These are phyloP conservation scores for Cyberlindnera saturnus DNA, from an alignment of 805 yeast genomes.

Conservation along the genomic window DNA sequence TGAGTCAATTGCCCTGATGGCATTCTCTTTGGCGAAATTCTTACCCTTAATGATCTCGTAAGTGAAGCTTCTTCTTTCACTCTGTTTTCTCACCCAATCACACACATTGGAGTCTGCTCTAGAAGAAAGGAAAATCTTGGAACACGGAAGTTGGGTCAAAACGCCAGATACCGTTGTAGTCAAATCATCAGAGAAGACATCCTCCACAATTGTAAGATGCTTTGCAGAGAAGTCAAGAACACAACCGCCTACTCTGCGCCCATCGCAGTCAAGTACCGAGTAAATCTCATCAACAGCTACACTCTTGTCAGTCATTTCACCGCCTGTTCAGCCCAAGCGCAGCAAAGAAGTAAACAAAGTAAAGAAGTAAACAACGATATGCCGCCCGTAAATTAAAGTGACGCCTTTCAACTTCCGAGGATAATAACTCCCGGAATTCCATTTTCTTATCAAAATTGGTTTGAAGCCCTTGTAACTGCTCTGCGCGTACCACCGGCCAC, in stretches of 20 bases:
- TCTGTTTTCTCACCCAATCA: slow-evolving; percentile 3
- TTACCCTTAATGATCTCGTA: slow-evolving; percentile 6
- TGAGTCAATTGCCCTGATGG: slow-evolving; percentile 3
- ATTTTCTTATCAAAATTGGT: too few relatives aligned
- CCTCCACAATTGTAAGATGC: slow-evolving; percentile 6
- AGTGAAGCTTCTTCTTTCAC: slow-evolving; percentile 1
- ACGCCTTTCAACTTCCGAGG: too few relatives aligned
- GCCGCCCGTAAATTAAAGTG: too few relatives aligned
- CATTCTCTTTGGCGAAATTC: not conserved
- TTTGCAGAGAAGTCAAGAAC: slow-evolving; percentile 4
- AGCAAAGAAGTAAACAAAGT: too few relatives aligned
- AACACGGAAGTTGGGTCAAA: slow-evolving; percentile 1
- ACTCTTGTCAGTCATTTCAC: not conserved
- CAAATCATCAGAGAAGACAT: slow-evolving; percentile 1
- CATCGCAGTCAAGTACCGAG: slow-evolving; percentile 7
- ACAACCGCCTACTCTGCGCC: slow-evolving; percentile 7
- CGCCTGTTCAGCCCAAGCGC: too few relatives aligned
- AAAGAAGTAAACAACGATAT: too few relatives aligned
- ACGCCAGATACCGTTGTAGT: not conserved
- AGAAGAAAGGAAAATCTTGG: slow-evolving; percentile 5
- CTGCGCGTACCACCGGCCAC: too few relatives aligned
- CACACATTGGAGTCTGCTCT: slow-evolving; percentile 1
- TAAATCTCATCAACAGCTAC: not conserved
- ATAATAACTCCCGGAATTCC: too few relatives aligned
- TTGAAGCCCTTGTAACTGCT: too few relatives aligned